Conservation (phyloP, 2,329 filamentous ascomycete species). For the Lasiodiplodia hormozganensis region DNA sequence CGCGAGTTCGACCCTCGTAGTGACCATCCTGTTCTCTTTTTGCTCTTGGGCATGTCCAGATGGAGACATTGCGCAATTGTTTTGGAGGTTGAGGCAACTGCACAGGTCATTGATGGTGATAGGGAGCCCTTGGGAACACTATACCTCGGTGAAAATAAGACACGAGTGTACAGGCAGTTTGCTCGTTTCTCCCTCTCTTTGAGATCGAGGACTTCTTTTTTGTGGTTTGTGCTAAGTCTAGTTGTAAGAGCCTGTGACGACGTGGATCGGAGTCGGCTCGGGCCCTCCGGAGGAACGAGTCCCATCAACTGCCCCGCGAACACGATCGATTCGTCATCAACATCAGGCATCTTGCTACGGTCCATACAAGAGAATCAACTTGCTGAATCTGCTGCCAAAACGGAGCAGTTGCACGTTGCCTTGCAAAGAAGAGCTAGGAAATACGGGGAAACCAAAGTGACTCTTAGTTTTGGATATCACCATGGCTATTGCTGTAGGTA, state of each 20-base stretch:
- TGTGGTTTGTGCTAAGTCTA: neutral
- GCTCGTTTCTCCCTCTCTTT: neutral
- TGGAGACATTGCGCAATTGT: neutral
- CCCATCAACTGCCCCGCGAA: neutral
- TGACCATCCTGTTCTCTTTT: constrained; percentile 10
- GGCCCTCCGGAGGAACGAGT: neutral
- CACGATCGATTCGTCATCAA: constrained; percentile 9
- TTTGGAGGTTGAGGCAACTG: neutral
- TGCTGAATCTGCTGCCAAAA: neutral
- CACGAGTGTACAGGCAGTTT: neutral
- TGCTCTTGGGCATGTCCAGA: neutral
- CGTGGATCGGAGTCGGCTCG: constrained; percentile 3
- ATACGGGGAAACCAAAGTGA: neutral
- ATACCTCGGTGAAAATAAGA: neutral
- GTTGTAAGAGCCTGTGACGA: neutral
- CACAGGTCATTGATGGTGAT: neutral
- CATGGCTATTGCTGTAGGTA: constrained; percentile 23
- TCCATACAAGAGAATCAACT: neutral
- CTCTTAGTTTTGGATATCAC: neutral
- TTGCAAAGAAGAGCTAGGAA: neutral
- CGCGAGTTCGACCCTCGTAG: constrained; percentile 29
- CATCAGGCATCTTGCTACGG: neutral
- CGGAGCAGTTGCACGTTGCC: neutral
- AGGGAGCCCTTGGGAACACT: neutral
- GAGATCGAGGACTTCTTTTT: neutral